phyloP scores from a whole-genome alignment of 2,329 filamentous ascomycete species.

The Cytospora mali region DNA sequence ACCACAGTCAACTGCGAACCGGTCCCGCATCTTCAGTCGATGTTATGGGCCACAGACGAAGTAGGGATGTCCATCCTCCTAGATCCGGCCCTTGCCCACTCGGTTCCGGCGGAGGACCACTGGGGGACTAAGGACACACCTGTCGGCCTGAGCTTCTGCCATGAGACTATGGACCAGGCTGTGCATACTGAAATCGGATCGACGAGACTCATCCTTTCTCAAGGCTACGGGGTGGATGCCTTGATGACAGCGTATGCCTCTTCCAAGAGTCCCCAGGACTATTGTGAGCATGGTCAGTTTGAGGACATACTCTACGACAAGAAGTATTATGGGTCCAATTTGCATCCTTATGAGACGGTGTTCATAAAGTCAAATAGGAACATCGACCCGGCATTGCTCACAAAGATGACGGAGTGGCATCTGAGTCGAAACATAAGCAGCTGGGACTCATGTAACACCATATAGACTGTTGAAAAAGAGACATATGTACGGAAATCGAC shows the following conservation, averaged over 20 bases:
- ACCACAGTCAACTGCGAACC: constrained; percentile 38
- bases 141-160: constrained; percentile 34
- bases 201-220: constrained; percentile 31
- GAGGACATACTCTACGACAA: constrained; percentile 7
- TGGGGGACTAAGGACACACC: constrained; percentile 28
- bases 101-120: constrained; percentile 24
- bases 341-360: constrained; percentile 17
- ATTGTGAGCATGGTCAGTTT: constrained; percentile 20
- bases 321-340: constrained; percentile 14
- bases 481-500: background rate
- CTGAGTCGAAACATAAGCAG: background rate
- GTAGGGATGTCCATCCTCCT: constrained; percentile 37
- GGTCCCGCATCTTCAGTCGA: constrained; percentile 37
- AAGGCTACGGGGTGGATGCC: constrained; percentile 38
- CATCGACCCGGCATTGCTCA: constrained; percentile 1
- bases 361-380: constrained; percentile 16
- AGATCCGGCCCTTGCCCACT: constrained; percentile 31
- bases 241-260: constrained; percentile 36
- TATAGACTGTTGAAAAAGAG: background rate
- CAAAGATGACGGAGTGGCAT: constrained; percentile 15
- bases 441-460: constrained; percentile 9
- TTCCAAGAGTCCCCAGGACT: constrained; percentile 1
- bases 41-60: constrained; percentile 39
- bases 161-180: constrained; percentile 29
- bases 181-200: constrained; percentile 35